These are phyloP conservation scores for Aspergillus piperis DNA, from an alignment of 2,329 filamentous ascomycete species.

Conservation along the genomic window DNA sequence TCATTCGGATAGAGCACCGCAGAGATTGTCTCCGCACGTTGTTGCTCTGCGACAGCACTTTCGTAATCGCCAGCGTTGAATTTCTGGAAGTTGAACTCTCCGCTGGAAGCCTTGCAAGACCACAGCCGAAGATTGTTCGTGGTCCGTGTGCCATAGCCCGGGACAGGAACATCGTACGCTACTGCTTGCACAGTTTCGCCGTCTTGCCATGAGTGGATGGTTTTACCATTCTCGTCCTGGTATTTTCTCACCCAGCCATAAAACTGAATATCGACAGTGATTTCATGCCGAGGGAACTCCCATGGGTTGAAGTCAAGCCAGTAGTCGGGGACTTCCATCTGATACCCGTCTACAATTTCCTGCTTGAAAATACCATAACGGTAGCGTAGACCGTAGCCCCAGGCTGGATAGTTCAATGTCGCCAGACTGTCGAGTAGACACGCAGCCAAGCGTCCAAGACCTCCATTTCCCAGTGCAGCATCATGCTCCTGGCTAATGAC, in stretches of 20 bases:
- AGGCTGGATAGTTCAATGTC: constrained; percentile 90
- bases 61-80: constrained; percentile 99
- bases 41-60: constrained; percentile 95
- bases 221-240: constrained; percentile 74
- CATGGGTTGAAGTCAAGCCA: constrained; percentile 99
- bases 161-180: constrained; percentile 90
- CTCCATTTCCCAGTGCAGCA: constrained; percentile 92
- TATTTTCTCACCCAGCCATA: constrained; percentile 80
- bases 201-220: constrained; percentile 77
- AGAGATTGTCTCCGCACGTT: constrained; percentile 98
- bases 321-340: constrained; percentile 97
- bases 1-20: constrained; percentile 97
- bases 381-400: constrained; percentile 96
- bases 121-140: constrained; percentile 97
- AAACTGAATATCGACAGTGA: constrained; percentile 96
- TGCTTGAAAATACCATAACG: constrained; percentile 99
- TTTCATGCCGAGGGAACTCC: constrained; percentile 95
- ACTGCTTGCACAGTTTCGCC: constrained; percentile 90
- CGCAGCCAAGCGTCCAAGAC: constrained; percentile 88
- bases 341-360: constrained; percentile 96
- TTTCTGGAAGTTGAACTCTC: constrained; percentile 99
- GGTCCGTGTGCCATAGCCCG: constrained; percentile 83
- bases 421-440: constrained; percentile 97
- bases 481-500: constrained; percentile 94
- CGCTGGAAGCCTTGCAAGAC: constrained; percentile 95